phyloP scores from a whole-genome alignment of 1,284 basidiomycete species.

The Meira nashicola region DNA sequence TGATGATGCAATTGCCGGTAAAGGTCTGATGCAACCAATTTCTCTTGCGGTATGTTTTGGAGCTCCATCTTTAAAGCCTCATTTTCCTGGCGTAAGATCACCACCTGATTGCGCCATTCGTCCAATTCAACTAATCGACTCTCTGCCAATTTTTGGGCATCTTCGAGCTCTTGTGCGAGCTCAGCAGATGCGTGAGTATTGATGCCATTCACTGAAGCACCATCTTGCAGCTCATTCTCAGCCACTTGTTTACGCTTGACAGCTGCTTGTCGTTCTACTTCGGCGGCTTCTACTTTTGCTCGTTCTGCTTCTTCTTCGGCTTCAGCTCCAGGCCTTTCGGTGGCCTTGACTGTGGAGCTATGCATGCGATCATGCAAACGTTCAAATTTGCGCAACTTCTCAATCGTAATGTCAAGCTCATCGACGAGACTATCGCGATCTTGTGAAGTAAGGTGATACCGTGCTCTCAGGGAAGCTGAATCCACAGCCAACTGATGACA shows the following conservation, averaged over 20 bases:
- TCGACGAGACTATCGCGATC: conserved; percentile 13
- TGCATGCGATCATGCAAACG: conserved; percentile 15
- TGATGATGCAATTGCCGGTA: conserved; percentile 22
- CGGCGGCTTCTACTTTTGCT: conserved; percentile 9
- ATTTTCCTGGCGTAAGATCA: conserved; percentile 14
- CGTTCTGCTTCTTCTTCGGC: conserved; percentile 17
- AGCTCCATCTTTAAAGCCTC: conserved; percentile 16
- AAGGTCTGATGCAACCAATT: conserved; percentile 13
- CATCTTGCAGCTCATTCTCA: neutral
- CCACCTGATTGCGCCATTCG: conserved; percentile 20
- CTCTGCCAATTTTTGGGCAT: conserved; percentile 18
- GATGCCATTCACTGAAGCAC: conserved; percentile 3
- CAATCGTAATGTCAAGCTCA: conserved; percentile 13
- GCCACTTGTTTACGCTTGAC: conserved; percentile 7
- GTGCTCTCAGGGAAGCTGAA: conserved; percentile 18
- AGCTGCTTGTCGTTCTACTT: conserved; percentile 6
- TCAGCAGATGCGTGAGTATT: conserved; percentile 8
- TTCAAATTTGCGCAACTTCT: conserved; percentile 21
- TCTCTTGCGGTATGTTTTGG: conserved; percentile 20
- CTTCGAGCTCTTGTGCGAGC: conserved; percentile 13
- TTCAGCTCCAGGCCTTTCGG: conserved; percentile 17
- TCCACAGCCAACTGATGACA: conserved; percentile 23
- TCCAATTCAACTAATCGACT: conserved; percentile 17
- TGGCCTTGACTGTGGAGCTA: conserved; percentile 15
- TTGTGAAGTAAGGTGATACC: conserved; percentile 5